Base-by-base conservation (phyloP, 2,329 filamentous ascomycete species). In the Penicillium sp. region DNA sequence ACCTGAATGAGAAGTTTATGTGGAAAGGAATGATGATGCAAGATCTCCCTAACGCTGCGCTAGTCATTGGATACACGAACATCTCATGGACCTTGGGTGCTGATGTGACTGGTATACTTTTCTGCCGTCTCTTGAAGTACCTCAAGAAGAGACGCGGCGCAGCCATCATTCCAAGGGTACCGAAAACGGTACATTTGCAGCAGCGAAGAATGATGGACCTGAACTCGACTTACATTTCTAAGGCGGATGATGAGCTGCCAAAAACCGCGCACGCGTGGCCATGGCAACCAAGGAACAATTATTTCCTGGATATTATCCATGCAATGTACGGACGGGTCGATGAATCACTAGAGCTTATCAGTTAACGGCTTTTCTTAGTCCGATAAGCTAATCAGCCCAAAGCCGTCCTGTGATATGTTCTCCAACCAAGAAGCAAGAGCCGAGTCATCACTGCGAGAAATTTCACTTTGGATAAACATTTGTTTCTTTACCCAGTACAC, bases 1-100 rank as follows among this genome's bases (percentile, higher is more conserved):
- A 69, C 2, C 28, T 70, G 5, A 49, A 64, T 16, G 55, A 69
- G 3, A 77, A 77, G 51, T 76, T 66, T 59, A 51, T 77, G 29
- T 79, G 76, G 76, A 73, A 75, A 49, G 74, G 74, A 7, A 66
- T 73, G 29, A 73, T 78, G 73, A 47, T 79, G 24, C 75, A 78
- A 54, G 75, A 78, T 54, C 34, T 78, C 5, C 76, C 76, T n/a
- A 79, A 78, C 52, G 62, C 73, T 3, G 65, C 68, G 1, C 72
- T 74, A 29, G 63, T 77, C n/a, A 70, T 78, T 42, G 76, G 76
- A 0, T 79, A 78, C 52, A 73, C 74, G 7, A 75, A 77, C 50
- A 74, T 73, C 2, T 74, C 73, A 3, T 79, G 76, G 76, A 78
- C 76, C 0, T 63, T 78, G 6, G 76, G 76, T 8, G 73, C 75